Conservation (phyloP, 1,284 basidiomycete genomes). For the Tilletia setariae region DNA sequence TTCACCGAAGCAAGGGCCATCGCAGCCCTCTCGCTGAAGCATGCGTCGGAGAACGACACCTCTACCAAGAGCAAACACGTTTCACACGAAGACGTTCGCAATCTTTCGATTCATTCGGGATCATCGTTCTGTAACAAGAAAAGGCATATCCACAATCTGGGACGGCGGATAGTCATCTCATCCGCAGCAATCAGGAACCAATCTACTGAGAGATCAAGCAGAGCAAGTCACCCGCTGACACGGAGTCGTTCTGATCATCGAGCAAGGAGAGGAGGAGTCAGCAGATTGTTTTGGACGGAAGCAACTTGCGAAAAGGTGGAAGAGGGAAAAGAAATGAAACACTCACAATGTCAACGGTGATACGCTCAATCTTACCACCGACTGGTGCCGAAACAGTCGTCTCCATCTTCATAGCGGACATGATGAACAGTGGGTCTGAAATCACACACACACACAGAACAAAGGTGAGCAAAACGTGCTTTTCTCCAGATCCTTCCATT, state of each 20-base stretch:
- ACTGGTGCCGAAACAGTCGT: conserved; percentile 91
- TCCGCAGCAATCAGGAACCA: neutral
- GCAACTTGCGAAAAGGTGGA: neutral
- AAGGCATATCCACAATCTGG: too few relatives aligned
- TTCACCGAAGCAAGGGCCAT: too few relatives aligned
- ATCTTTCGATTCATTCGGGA: too few relatives aligned
- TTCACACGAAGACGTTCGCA: too few relatives aligned
- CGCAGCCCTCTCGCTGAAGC: too few relatives aligned
- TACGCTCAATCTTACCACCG: conserved; percentile 87
- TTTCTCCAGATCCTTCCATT: neutral
- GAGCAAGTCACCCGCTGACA: conserved; percentile 80
- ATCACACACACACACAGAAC: neutral
- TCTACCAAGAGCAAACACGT: too few relatives aligned
- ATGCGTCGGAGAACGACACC: too few relatives aligned
- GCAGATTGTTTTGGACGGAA: neutral
- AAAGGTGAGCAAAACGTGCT: neutral
- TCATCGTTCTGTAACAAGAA: too few relatives aligned
- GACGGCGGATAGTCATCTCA: neutral
- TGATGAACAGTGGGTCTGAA: conserved; percentile 70
- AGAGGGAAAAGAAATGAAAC: neutral
- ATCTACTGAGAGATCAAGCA: conserved; percentile 65
- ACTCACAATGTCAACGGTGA: conserved; percentile 64
- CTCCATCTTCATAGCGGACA: conserved; percentile 66
- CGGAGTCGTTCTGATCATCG: conserved; percentile 64
- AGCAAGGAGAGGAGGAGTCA: neutral